Evolutionary conservation across 1,284 basidiomycete genomes (phyloP).

Genomic region (Ustilago esculenta): DNA sequence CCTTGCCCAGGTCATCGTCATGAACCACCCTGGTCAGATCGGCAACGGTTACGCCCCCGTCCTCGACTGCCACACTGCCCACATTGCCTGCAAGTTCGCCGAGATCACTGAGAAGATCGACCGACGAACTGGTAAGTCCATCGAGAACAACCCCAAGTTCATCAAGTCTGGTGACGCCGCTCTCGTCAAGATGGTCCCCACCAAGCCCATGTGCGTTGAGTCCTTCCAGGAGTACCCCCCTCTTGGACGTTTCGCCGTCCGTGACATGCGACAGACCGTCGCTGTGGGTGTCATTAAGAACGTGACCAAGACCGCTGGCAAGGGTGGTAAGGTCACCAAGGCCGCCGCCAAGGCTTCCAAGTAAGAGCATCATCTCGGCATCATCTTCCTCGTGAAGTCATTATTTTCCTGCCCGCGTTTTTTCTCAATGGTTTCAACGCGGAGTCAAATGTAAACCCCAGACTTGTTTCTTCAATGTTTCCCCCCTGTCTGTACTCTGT

Average conservation of each 20-base stretch:
- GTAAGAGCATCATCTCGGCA: slow-evolving; percentile 33
- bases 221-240: slow-evolving; percentile 97
- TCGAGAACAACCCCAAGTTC: slow-evolving; percentile 91
- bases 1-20: slow-evolving; percentile 99
- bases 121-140: slow-evolving; percentile 87
- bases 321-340: slow-evolving; percentile 79
- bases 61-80: slow-evolving; percentile 99
- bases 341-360: slow-evolving; percentile 84
- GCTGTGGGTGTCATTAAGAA: slow-evolving; percentile 94
- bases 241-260: slow-evolving; percentile 90
- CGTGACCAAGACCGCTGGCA: slow-evolving; percentile 42
- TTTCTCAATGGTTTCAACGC: slow-evolving; percentile 28
- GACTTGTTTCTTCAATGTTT: no score
- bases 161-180: slow-evolving; percentile 75
- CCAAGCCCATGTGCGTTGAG: slow-evolving; percentile 98
- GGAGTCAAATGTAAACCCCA: no score
- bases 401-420: slow-evolving; percentile 30
- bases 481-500: no score
- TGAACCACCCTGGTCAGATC: slow-evolving; percentile 99
- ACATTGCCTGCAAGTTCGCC: slow-evolving; percentile 99
- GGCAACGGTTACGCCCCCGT: slow-evolving; percentile 97
- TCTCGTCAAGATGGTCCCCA: slow-evolving; percentile 96
- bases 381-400: neutral
- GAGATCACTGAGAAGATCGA: slow-evolving; percentile 99
- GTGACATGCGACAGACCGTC: slow-evolving; percentile 70